Conservation (phyloP, 495 filamentous ascomycete species). For the Aspergillus sparsus region DNA sequence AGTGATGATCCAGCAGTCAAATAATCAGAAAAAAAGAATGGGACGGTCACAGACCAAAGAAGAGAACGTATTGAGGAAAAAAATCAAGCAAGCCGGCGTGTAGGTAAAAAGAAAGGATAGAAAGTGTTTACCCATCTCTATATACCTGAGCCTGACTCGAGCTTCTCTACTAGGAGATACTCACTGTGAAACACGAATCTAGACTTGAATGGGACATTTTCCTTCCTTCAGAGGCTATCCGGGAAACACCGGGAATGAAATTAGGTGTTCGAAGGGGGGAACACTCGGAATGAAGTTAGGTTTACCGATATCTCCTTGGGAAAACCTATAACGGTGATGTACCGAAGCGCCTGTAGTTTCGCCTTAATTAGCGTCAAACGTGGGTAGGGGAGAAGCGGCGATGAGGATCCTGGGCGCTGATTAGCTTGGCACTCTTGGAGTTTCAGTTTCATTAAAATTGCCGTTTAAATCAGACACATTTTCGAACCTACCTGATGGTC, state of each 20-base stretch:
- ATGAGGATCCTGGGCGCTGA: slow-evolving; percentile 10
- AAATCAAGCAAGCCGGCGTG: slow-evolving; percentile 26
- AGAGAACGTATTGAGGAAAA: slow-evolving; percentile 31
- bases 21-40: slow-evolving; percentile 28
- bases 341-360: slow-evolving; percentile 24
- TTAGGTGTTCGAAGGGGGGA: too few relatives aligned
- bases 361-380: slow-evolving; percentile 28
- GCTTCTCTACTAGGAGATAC: background rate
- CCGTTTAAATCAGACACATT: background rate
- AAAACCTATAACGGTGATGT: background rate
- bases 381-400: background rate
- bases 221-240: slow-evolving; percentile 2
- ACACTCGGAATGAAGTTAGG: too few relatives aligned
- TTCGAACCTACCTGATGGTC: too few relatives aligned
- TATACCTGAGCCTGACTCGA: slow-evolving; percentile 12
- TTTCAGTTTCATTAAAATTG: slow-evolving; percentile 29
- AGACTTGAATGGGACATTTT: slow-evolving; percentile 5
- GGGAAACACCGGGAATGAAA: background rate
- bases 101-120: slow-evolving; percentile 22
- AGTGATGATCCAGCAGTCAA: slow-evolving; percentile 4
- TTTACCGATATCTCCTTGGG: background rate
- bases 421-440: slow-evolving; percentile 24
- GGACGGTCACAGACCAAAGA: slow-evolving; percentile 41
- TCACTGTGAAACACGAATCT: background rate
- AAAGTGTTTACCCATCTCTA: slow-evolving; percentile 13